Conservation (phyloP, 2,329 filamentous ascomycete species). For the Pestalotiopsis sp. region DNA sequence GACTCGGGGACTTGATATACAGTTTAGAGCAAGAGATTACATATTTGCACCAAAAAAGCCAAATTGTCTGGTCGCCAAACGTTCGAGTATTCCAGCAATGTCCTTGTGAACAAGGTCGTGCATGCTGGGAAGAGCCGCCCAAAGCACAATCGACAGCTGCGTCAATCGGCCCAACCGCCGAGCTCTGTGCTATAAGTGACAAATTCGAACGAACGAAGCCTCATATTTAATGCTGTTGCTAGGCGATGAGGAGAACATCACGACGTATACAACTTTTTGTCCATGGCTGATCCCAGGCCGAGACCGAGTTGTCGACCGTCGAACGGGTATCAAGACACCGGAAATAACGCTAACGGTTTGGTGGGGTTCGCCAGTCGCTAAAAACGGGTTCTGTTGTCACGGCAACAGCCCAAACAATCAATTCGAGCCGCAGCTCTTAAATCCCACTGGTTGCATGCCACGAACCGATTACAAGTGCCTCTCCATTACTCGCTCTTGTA, state of each 20-base stretch:
- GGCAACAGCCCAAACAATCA: slow-evolving; percentile 1
- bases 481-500: neutral
- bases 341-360: neutral
- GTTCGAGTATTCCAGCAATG: neutral
- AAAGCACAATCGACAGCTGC: neutral
- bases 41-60: neutral
- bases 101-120: neutral
- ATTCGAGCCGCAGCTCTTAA: neutral
- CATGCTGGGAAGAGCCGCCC: neutral
- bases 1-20: neutral
- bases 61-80: neutral
- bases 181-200: neutral
- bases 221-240: neutral
- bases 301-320: neutral
- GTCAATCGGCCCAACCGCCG: neutral
- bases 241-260: neutral
- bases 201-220: neutral
- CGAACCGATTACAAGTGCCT: neutral
- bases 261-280: neutral
- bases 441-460: neutral
- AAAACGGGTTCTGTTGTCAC: neutral
- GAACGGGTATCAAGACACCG: neutral
- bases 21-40: neutral
- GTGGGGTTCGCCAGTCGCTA: neutral
- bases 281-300: neutral